Evolutionary conservation across 2,329 filamentous ascomycete species (phyloP).

Genomic region (Colletotrichum echinochloae): DNA sequence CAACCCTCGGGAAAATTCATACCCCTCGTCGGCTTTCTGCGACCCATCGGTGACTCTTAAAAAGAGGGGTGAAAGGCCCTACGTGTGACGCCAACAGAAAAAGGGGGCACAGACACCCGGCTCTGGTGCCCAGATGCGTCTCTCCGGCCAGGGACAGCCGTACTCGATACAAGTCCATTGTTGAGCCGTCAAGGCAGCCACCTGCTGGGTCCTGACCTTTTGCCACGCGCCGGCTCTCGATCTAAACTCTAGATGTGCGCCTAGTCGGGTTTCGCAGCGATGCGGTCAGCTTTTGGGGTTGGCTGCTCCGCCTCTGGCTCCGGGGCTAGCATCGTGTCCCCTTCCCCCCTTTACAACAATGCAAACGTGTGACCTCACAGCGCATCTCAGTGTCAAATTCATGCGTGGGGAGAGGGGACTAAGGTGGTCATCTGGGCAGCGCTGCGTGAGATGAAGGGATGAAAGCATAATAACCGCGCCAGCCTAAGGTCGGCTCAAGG

Average conservation of each 20-base stretch:
- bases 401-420: not conserved
- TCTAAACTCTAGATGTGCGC: constrained; percentile 4
- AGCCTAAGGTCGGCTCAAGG: not conserved
- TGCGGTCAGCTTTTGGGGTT: constrained; percentile 12
- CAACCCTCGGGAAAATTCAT: not conserved
- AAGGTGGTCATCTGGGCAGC: constrained; percentile 12
- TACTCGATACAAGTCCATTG: not conserved
- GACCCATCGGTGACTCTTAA: not conserved
- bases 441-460: not conserved
- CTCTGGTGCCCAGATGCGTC: not conserved
- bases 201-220: not conserved
- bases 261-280: not conserved
- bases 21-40: not conserved
- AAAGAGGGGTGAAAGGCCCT: not conserved
- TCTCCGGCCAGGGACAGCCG: constrained; percentile 16
- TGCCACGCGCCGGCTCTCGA: constrained; percentile 2
- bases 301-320: not conserved
- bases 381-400: not conserved
- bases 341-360: not conserved
- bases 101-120: not conserved
- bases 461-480: not conserved
- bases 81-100: not conserved
- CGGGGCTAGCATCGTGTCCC: constrained; percentile 15
- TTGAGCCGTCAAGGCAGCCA: constrained; percentile 2
- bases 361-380: constrained; percentile 18